Evolutionary conservation across 2,329 filamentous ascomycete species (phyloP).

Genomic region (Beauveria bassiana): DNA sequence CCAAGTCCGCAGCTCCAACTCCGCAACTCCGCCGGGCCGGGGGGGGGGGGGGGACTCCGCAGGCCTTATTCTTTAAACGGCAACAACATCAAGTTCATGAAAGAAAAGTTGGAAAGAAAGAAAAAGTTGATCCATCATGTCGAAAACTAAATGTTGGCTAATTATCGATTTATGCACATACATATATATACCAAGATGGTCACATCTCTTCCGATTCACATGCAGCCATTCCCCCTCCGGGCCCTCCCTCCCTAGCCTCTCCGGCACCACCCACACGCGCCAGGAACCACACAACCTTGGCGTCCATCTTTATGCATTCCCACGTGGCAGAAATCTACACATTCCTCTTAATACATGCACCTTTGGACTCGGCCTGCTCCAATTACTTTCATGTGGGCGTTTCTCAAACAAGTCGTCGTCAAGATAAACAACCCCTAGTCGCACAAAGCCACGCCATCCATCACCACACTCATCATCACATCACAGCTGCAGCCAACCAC

Average conservation of each 20-base stretch:
- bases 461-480: too few relatives aligned
- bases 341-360: not conserved
- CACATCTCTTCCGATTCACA: not conserved
- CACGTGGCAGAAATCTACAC: conserved; percentile 1
- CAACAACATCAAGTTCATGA: not conserved
- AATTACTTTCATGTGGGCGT: too few relatives aligned
- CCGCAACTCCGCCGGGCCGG: not conserved
- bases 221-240: not conserved
- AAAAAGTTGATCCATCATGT: not conserved
- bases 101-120: not conserved
- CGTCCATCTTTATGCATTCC: not conserved
- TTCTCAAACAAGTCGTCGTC: too few relatives aligned
- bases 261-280: not conserved
- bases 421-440: too few relatives aligned
- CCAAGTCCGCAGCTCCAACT: not conserved
- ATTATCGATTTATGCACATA: too few relatives aligned
- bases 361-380: too few relatives aligned
- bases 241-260: not conserved
- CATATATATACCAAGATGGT: too few relatives aligned
- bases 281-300: not conserved
- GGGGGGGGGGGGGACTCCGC: not conserved
- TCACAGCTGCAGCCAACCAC: too few relatives aligned
- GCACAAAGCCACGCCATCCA: too few relatives aligned
- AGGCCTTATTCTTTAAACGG: too few relatives aligned
- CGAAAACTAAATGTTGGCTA: not conserved